phyloP scores from a whole-genome alignment of 1,284 basidiomycete genomes.

The Cutaneotrichosporon spelunceum region DNA sequence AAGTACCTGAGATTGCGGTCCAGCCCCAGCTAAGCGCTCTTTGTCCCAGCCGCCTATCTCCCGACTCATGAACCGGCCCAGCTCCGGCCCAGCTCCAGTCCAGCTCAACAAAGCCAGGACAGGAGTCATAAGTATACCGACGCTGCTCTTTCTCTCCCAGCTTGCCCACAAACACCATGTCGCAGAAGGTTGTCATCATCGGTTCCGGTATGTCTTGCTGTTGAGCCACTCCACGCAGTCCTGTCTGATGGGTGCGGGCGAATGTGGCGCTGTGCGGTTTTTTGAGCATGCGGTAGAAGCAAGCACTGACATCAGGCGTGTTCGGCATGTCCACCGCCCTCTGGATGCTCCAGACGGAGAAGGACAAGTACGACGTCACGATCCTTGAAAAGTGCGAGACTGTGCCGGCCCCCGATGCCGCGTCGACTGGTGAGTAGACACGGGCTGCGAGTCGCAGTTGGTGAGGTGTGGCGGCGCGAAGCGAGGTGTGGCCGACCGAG shows the following conservation, averaged over 20 bases:
- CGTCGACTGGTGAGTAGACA: slow-evolving; percentile 42
- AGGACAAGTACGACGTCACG: slow-evolving; percentile 41
- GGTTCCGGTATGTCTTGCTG: slow-evolving; percentile 21
- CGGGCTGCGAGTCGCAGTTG: no score
- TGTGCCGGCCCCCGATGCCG: slow-evolving; percentile 51
- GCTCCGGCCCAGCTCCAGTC: neutral
- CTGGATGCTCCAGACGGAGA: slow-evolving; percentile 46
- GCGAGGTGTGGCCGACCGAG: neutral
- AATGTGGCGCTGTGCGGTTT: neutral
- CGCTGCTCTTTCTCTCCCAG: neutral
- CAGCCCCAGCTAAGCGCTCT: neutral
- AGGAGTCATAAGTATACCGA: neutral
- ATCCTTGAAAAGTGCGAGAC: slow-evolving; percentile 47
- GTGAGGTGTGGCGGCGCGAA: neutral
- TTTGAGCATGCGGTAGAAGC: neutral
- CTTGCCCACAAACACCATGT: slow-evolving; percentile 9
- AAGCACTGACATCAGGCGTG: slow-evolving; percentile 35
- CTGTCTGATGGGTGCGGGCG: no score
- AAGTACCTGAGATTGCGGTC: neutral
- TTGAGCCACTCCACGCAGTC: neutral
- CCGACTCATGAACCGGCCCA: neutral
- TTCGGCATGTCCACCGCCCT: slow-evolving; percentile 51
- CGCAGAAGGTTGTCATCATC: slow-evolving; percentile 26
- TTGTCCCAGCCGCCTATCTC: slow-evolving; percentile 1
- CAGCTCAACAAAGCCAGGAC: neutral